Evolutionary conservation across 352 stramenopile species (phyloP).

Genomic region (Pythium volutum): DNA sequence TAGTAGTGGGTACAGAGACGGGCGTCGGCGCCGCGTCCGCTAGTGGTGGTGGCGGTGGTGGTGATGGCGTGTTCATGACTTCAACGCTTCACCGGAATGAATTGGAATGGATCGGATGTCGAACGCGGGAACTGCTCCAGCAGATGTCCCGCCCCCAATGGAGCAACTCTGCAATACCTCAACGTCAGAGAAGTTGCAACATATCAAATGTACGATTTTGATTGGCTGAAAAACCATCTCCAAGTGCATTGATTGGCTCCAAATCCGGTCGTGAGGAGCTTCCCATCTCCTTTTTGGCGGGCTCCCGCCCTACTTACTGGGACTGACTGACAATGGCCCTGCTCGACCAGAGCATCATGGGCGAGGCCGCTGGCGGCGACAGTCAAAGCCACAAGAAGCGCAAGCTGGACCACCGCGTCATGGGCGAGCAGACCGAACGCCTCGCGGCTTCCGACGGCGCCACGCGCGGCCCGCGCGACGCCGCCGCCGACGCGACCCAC

Average conservation of each 20-base stretch:
- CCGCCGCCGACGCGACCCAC: background rate
- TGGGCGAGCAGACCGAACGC: slow-evolving; percentile 26
- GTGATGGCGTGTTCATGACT: slow-evolving; percentile 9
- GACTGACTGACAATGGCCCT: slow-evolving; percentile 19
- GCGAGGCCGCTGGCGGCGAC: slow-evolving; percentile 13
- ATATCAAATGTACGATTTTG: background rate
- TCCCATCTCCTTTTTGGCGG: slow-evolving; percentile 25
- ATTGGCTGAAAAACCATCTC: slow-evolving; percentile 14
- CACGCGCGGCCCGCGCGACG: background rate
- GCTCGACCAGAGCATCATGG: slow-evolving; percentile 22
- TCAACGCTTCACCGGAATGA: background rate
- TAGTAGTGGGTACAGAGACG: slow-evolving; percentile 5
- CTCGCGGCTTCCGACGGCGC: slow-evolving; percentile 5
- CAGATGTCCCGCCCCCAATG: background rate
- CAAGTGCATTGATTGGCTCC: background rate
- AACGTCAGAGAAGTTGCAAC: background rate
- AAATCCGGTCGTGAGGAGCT: background rate
- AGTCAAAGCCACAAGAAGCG: slow-evolving; percentile 36
- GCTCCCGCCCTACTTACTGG: background rate
- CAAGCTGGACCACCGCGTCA: slow-evolving; percentile 17
- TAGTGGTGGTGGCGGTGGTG: background rate
- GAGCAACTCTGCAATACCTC: background rate
- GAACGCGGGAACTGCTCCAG: background rate
- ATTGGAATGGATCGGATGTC: background rate
- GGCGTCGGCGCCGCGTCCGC: background rate